Percentiles rank a stretch among this genome's conserved stretches.
These are phyloP conservation scores for Helminthosporium solani DNA, from an alignment of 2,329 filamentous ascomycete species.

Conservation along the genomic window DNA sequence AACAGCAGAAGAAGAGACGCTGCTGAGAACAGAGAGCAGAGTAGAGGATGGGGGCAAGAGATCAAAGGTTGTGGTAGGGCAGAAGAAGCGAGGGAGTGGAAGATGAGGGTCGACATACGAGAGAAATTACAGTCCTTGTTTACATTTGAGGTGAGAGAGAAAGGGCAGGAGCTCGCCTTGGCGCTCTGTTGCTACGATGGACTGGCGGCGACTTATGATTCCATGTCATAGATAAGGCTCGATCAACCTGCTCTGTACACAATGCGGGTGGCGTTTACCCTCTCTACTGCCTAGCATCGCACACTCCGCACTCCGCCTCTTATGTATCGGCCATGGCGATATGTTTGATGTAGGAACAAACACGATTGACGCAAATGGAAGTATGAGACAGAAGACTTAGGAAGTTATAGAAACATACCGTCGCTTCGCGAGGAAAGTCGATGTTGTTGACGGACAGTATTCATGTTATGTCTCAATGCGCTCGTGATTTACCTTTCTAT, in stretches of 20 bases:
- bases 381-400: background rate
- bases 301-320: background rate
- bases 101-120: background rate
- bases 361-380: background rate
- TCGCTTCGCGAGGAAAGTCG: background rate
- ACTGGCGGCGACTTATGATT: background rate
- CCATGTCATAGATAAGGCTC: no score
- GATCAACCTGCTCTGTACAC: no score
- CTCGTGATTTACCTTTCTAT: background rate
- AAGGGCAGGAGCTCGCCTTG: conserved; percentile 11
- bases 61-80: conserved; percentile 4
- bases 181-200: conserved; percentile 1
- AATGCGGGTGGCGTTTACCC: no score
- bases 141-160: conserved; percentile 4
- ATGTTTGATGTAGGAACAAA: background rate
- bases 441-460: background rate
- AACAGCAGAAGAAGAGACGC: background rate
- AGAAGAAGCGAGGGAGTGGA: background rate
- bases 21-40: background rate
- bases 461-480: background rate
- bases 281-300: no score
- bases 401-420: background rate
- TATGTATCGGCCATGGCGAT: background rate
- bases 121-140: conserved; percentile 1
- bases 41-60: conserved; percentile 7